Evolutionary conservation across 306 rosid species (phyloP), one percentile per base, ranked within the genome.

Genomic region (Cucumis hystrix): DNA sequence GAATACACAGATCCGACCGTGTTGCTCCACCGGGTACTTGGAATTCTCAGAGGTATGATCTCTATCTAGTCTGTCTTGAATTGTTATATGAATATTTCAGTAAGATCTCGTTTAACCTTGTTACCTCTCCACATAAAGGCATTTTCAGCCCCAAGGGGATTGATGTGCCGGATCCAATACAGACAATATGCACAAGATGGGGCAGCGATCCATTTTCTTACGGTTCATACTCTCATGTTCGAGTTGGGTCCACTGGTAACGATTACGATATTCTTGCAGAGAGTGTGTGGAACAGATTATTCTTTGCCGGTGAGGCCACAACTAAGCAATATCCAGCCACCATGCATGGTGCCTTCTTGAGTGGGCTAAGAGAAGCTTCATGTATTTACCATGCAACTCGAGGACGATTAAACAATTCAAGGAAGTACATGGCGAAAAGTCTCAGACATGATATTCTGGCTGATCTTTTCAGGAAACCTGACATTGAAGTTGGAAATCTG

Each of bases 231-330:
- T 95, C 98, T 81, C 97, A 95, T 83, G 96, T 92, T 45, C 84
- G 91, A 74, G 97, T 90, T 56, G 79, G 85, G 23, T 90, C 98
- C 69, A 90, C 97, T 10, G 98, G 98, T 49, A 41, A 75, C 39
- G 98, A 95, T 81, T 95, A 95, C 81, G 97, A 95, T 62, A 51
- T 90, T 60, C 97, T 95, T 6, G 98, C 96, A 8, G 93, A 95
- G 80, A 95, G 82, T 14, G 93, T 95, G 82, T 89, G 93, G 56
- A 89, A 84, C 79, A 84, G 86, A 11, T 86, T 95, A 63, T 95
- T 90, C 87, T 95, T 95, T 80, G 97, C 98, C 49, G 98, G 97
- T 35, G 98, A 95, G 86, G 98, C 98, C 63, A 95, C 98, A 47
- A 86, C 81, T 79, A 89, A 96, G 86, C 92, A 95, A 71, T 86